Evolutionary conservation across 176 grass and related monocot species (phyloP).

Genomic region (Oryza glumipatula): DNA sequence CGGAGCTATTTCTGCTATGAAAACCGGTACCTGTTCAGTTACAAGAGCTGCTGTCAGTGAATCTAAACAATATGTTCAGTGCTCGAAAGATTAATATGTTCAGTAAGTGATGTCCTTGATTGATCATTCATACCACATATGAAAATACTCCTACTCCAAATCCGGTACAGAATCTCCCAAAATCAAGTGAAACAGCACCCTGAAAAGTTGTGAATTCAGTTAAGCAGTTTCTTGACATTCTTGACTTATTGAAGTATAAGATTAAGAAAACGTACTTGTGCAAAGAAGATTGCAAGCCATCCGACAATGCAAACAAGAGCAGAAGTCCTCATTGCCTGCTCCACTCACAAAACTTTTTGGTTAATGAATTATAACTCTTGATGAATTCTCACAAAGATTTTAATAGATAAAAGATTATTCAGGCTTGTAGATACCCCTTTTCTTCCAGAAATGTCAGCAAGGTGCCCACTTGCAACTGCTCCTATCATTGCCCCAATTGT

Average conservation of each 20-base stretch:
- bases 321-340: conserved; percentile 64
- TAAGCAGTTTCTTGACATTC: background rate
- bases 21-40: conserved; percentile 58
- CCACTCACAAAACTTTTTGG: background rate
- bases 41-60: background rate
- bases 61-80: background rate
- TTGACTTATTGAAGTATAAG: background rate
- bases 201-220: conserved; percentile 14
- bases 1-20: conserved; percentile 75
- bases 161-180: conserved; percentile 57
- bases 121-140: conserved; percentile 46
- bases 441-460: conserved; percentile 54
- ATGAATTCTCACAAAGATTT: background rate
- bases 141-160: conserved; percentile 64
- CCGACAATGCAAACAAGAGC: conserved; percentile 56
- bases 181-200: conserved; percentile 47
- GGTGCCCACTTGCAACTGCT: conserved; percentile 51
- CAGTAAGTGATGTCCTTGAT: background rate
- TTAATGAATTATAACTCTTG: conserved; percentile 22
- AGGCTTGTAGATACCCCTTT: conserved; percentile 54
- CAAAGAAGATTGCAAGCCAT: conserved; percentile 62
- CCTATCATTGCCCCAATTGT: conserved; percentile 63
- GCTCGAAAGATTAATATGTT: background rate
- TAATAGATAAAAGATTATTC: conserved; percentile 6
- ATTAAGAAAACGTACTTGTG: conserved; percentile 21